Evolutionary conservation across 2,329 filamentous ascomycete genomes (phyloP), one percentile per base, ranked within the genome.

Genomic region (Phaeosphaeriaceae sp.): DNA sequence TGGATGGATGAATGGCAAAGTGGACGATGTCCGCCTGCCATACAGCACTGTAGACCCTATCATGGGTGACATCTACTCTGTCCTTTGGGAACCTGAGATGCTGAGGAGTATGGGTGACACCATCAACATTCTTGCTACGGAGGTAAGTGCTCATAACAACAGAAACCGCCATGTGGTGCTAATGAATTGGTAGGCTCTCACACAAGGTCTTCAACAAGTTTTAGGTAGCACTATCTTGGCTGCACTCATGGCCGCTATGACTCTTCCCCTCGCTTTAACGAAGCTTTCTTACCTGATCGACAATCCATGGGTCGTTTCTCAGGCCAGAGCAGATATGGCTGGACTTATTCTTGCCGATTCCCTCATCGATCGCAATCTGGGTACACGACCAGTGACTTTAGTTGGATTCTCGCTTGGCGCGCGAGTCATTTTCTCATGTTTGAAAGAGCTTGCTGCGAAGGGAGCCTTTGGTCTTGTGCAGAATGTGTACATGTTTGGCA

Each of bases 81-180:
- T 99, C 9, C 80, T 95, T 50, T 99, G 94, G 92, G 94, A 99
- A 73, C 95, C 94, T 3, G 94, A 99, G 70, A 96, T 99, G 92
- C 82, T 99, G 68, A 88, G 86, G 63, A 96, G 91, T 74, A 99
- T 97, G 87, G 94, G 94, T 83, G 90, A 94, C 71, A 99, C 94
- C 37, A 97, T 99, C 66, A 97, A 97, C 66, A 97, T 99, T 74
- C 79, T 99, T 57, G 94, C 94, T 49, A 99, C 94, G 28, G 94
- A 99, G 85, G 90, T 93, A 75, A 75, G 83, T 54, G 21, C 16
- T 21, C 23, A 15, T 8, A 29, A 30, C 15, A 4, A 34, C 15
- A 15, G 15, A n/a, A 45, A 30, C 40, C 45, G 40, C 68, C 76
- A 59, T 75, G 21, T 13, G 6, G 38, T 36, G 50, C 50, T 66